Base-by-base conservation (phyloP, 208 protist species). In the Leishmania turanica region DNA sequence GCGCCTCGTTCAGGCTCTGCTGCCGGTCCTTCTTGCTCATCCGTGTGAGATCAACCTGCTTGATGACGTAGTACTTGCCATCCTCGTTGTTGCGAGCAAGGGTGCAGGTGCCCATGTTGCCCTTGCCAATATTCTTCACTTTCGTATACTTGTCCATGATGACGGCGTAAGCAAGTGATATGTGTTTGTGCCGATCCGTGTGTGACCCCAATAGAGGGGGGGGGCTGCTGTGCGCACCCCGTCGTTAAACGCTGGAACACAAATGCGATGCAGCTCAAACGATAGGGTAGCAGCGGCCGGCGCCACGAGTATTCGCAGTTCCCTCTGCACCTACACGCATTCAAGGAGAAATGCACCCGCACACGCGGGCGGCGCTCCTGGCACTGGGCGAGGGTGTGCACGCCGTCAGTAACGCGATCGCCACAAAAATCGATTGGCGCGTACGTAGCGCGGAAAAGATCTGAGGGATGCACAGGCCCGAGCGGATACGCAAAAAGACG, bases 21-120 rank as follows among this genome's bases (percentile, higher is more conserved):
- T 97, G 89, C 15, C 95, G 85, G 65, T 99, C 95, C 75, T 96
- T 97, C 76, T 93, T 97, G 83, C 87, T 96, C 89, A 99, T 93
- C 5, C 89, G 82, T 0, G 91, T 92, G 31, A 99, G 87, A 77
- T 98, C 94, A 6, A 99, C 93, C 80, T 98, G 96, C 84, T 99
- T 99, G 72, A 99, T 98, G 13, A 99, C 96, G 81, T 98, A 99
- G 65, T 92, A 95, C 81, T 96, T 95, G 24, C 93, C 93, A 72
- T 99, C 94, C 27, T 97, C 93, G 79, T 97, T 98, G 87, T 97
- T 96, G 73, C 93, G 91, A 15, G 92, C 96, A 4, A 99, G 88
- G 17, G 91, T 92, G 73, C 95, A 98, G n/a, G 95, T 89, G n/a
- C 96, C 96, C 94, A 98, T 98, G 79, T 97, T 98, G 53, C 96